Conservation (phyloP, 129 eudicot genomes). For the Pseudognaphalium luteoalbum region DNA sequence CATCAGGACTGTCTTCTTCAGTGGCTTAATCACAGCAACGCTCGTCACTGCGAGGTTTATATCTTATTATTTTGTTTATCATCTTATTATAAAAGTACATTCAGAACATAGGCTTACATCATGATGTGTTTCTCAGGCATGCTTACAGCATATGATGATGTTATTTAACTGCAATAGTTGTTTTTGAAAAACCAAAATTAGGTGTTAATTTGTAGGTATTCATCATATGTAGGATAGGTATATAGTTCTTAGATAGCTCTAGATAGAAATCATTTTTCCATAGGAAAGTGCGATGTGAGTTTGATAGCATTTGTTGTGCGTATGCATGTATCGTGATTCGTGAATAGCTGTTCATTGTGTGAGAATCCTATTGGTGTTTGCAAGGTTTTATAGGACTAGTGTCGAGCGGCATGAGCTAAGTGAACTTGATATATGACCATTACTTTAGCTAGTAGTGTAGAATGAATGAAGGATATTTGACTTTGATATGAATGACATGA, state of each 20-base stretch:
- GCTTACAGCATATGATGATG: background rate
- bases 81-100: background rate
- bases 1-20: slow-evolving; percentile 88
- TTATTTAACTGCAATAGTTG: background rate
- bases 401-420: background rate
- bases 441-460: background rate
- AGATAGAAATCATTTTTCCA: background rate
- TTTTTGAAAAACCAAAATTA: background rate
- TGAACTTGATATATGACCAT: background rate
- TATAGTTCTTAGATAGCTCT: background rate
- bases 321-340: background rate
- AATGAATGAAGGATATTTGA: background rate
- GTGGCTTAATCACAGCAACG: slow-evolving; percentile 88
- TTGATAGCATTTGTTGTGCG: background rate
- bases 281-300: background rate
- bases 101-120: background rate
- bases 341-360: background rate
- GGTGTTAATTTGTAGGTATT: background rate
- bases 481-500: slow-evolving; percentile 17
- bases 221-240: background rate
- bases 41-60: slow-evolving; percentile 79
- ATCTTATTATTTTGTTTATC: background rate
- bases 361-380: slow-evolving; percentile 3
- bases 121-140: background rate
- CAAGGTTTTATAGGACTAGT: background rate